Base-by-base conservation (phyloP, 441 rosid species). In the Pelargonium myrrhifolium region DNA sequence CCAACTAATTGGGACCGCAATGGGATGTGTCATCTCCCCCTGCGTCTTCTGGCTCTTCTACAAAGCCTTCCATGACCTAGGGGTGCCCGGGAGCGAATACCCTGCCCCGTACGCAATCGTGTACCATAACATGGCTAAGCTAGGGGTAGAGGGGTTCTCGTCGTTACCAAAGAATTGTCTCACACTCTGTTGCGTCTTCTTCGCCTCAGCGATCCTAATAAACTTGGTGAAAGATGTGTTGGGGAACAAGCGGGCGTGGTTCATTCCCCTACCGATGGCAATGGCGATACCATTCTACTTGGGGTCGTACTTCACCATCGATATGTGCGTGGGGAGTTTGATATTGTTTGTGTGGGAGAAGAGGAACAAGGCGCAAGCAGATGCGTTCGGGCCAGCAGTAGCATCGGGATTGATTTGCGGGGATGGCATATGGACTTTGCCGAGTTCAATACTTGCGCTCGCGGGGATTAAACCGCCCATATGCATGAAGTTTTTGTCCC, bases 271-370 rank as follows among this genome's bases (percentile, higher is more conserved):
- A 2, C 99, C 95, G 4, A 93, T 93, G 95, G 99, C 93, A 0
- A 93, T 93, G 96, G 99, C 97, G 0, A 93, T 93, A n/a, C 99
- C 97, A 9, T 91, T 93, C 82, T 82, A 88, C 7, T 90, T 93
- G 0, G 95, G 99, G 7, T 93, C 90, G 1, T 87, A 89, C 56
- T 93, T 93, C 22, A 92, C 99, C 0, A 82, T 93, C 3, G 99
- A 93, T 42, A 91, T 93, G 99, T 85, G 96, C 43, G 70, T 91
- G 15, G 96, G 97, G 62, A 91, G 93, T 64, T 58, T 91, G 64
- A 72, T 89, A 26, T 95, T 93, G 71, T 89, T 85, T 11, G 69
- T 65, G 39, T 89, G 99, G 99, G 71, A 84, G 65, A 91, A 78
- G 72, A 60, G 88, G 63, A 84, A 86, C 71, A 69, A 64, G 49